These are phyloP conservation scores for Brachypodium distachyon DNA, from an alignment of 202 grass and related monocot species.

Conservation along the genomic window DNA sequence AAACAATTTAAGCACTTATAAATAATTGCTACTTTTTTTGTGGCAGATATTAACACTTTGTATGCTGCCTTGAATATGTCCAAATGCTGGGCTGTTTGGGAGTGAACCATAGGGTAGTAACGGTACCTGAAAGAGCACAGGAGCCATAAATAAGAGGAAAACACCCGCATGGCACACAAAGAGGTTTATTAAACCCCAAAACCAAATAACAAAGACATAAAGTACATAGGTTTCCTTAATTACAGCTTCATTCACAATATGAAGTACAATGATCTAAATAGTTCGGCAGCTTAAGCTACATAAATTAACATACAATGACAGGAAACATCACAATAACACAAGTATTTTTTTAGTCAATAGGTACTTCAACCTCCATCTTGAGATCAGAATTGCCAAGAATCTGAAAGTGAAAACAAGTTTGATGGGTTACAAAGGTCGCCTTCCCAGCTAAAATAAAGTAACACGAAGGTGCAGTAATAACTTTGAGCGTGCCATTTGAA, in stretches of 20 bases:
- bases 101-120: neutral
- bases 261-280: conserved; percentile 24
- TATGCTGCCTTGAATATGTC: neutral
- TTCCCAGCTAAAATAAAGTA: neutral
- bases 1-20: neutral
- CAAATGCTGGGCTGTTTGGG: neutral
- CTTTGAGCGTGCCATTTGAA: neutral
- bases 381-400: conserved; percentile 59
- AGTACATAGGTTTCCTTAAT: conserved; percentile 17
- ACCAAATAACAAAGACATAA: neutral
- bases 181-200: too few species aligned
- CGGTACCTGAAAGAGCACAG: neutral
- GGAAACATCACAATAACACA: conserved; percentile 2
- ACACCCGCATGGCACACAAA: neutral
- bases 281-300: neutral
- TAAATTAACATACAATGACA: neutral
- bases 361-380: conserved; percentile 88
- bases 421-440: neutral
- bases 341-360: conserved; percentile 48
- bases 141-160: neutral
- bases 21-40: neutral
- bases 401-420: conserved; percentile 32
- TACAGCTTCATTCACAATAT: conserved; percentile 21
- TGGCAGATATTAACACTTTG: neutral
- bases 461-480: neutral